phyloP scores from a whole-genome alignment of 106 monocot genomes.

The Acorus gramineus region DNA sequence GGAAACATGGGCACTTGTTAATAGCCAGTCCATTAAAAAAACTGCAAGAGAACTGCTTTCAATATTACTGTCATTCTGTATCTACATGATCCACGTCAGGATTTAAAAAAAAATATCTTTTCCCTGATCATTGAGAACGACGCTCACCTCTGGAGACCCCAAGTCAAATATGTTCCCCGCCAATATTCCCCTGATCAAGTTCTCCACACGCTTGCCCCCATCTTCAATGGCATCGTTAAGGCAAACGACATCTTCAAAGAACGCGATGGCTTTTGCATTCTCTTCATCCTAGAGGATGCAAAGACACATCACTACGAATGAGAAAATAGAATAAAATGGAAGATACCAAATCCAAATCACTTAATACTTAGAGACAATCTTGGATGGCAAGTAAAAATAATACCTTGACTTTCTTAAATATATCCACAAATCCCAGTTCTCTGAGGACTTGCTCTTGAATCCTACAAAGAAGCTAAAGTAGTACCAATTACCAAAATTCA shows the following conservation, averaged over 20 bases:
- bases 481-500: background rate
- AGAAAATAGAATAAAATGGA: background rate
- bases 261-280: constrained; percentile 90
- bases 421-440: constrained; percentile 90
- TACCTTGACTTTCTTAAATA: constrained; percentile 99
- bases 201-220: constrained; percentile 60
- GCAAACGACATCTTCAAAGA: constrained; percentile 56
- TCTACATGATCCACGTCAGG: background rate
- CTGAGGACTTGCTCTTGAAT: constrained; percentile 78
- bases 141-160: constrained; percentile 78
- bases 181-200: constrained; percentile 75
- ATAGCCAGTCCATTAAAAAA: too few species aligned
- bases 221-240: constrained; percentile 87
- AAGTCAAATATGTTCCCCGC: constrained; percentile 97
- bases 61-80: too few species aligned
- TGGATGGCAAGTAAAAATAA: background rate
- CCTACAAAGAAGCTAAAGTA: constrained; percentile 78
- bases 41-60: too few species aligned
- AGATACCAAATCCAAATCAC: background rate
- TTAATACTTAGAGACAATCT: background rate
- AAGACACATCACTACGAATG: background rate
- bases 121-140: background rate
- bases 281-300: constrained; percentile 63
- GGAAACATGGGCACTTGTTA: background rate
- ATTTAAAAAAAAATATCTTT: background rate